Base-by-base conservation (phyloP, 345 rosid genomes). In the Ceriops tagal region DNA sequence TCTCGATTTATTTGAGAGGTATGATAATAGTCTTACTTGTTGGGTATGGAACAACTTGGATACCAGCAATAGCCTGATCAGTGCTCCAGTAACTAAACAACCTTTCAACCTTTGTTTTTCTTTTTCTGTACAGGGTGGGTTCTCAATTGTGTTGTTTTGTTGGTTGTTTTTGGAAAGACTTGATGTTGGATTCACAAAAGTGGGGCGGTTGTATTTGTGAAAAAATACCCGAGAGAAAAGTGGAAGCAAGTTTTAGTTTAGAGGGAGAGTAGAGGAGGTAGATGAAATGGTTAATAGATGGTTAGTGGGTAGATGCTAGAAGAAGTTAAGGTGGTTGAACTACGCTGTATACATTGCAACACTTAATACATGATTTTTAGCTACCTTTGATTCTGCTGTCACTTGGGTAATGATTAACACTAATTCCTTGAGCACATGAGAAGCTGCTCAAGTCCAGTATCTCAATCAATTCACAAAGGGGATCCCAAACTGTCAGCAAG, bases 321-420 rank as follows among this genome's bases (percentile, higher is more conserved):
- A 64, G 34, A 49, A 53, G 37, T 5, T 37, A 37, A 64, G 79
- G 66, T 72, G 72, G 75, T 67, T 76, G 77, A 70, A 61, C 72
- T 77, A 77, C 87, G 75, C 73, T 76, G 82, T 84, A 71, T 73
- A 76, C 80, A 79, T 79, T 63, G 51, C 72, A 70, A 77, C 79
- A 74, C 71, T 65, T 69, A 72, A 78, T 81, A 73, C 79, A 68
- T 63, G 71, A 74, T 66, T 70, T 76, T 75, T 70, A 67, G 73
- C 80, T 47, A 68, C 68, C 26, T 37, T 24, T 5, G 66, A 37
- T 21, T 55, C 16, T 31, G 62, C 49, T 43, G 1, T 11, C 15
- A 43, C 19, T 13, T 43, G 49, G 49, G 49, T 43, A 15, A 13
- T 3, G 49, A 43, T 11, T 13, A 0, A 43, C 49, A 43, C 3